Conservation (phyloP, 2,329 filamentous ascomycete species). For the Trichophyton mentagrophytes region DNA sequence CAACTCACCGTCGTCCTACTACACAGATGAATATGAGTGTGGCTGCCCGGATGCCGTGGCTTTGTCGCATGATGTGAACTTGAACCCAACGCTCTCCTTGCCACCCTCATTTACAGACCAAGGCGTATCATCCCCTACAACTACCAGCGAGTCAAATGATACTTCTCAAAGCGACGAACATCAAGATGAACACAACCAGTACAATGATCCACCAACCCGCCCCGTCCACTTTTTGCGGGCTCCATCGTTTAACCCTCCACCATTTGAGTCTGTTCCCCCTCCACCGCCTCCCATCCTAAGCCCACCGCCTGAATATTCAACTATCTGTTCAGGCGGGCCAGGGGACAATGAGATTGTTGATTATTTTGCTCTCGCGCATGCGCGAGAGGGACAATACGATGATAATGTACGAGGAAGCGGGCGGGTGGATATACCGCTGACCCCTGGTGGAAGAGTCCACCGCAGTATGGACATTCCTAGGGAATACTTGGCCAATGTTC, state of each 20-base stretch:
- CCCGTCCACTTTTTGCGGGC: slow-evolving; percentile 75
- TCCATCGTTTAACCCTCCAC: slow-evolving; percentile 77
- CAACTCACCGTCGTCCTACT: slow-evolving; percentile 39
- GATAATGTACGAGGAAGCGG: slow-evolving; percentile 29
- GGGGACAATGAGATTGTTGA: slow-evolving; percentile 49
- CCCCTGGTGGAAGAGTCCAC: slow-evolving; percentile 49
- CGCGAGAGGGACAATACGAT: slow-evolving; percentile 35
- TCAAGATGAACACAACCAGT: slow-evolving; percentile 37
- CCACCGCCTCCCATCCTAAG: slow-evolving; percentile 58
- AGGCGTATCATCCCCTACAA: not conserved
- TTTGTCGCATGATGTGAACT: slow-evolving; percentile 20
- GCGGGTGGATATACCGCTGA: slow-evolving; percentile 47
- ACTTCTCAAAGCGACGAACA: slow-evolving; percentile 29
- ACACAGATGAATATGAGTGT: slow-evolving; percentile 48
- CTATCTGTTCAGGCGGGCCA: slow-evolving; percentile 46
- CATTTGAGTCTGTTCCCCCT: slow-evolving; percentile 69
- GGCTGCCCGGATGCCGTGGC: slow-evolving; percentile 54
- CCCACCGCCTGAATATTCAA: slow-evolving; percentile 74
- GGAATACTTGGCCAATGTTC: slow-evolving; percentile 34
- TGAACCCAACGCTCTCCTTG: slow-evolving; percentile 10
- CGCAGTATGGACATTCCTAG: slow-evolving; percentile 52
- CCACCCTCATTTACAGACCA: slow-evolving; percentile 4
- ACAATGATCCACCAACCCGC: slow-evolving; percentile 30
- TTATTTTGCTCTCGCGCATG: slow-evolving; percentile 69
- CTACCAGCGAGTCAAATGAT: not conserved